Conservation (phyloP, 306 rosid species). For the Fragaria vesca region DNA sequence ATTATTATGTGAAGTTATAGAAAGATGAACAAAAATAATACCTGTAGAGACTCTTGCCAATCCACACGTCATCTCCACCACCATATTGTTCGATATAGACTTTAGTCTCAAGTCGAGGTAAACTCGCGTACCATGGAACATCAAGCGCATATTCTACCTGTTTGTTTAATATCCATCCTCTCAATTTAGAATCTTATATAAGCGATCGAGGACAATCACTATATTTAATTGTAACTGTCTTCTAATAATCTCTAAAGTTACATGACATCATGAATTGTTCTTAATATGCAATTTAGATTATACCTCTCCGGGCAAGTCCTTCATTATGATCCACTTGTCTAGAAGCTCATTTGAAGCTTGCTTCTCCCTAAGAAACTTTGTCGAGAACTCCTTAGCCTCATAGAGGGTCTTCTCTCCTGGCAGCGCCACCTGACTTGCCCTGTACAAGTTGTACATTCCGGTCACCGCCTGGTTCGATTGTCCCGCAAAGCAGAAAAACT, state of each 20-base stretch:
- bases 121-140: slow-evolving; percentile 81
- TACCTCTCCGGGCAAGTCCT: slow-evolving; percentile 82
- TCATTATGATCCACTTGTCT: slow-evolving; percentile 90
- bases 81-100: slow-evolving; percentile 82
- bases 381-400: slow-evolving; percentile 58
- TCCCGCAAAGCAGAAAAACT: slow-evolving; percentile 73
- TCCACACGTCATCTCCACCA: slow-evolving; percentile 77
- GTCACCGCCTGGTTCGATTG: slow-evolving; percentile 81
- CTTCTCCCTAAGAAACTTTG: slow-evolving; percentile 55
- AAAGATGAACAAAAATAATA: not conserved
- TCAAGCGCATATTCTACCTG: slow-evolving; percentile 79
- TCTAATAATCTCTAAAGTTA: not conserved
- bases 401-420: slow-evolving; percentile 73
- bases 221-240: too few relatives aligned
- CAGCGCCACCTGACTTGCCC: slow-evolving; percentile 63
- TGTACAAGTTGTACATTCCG: slow-evolving; percentile 69
- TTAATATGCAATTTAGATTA: not conserved
- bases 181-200: not conserved
- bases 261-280: not conserved
- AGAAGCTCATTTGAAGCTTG: slow-evolving; percentile 54
- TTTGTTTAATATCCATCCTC: not conserved
- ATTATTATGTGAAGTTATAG: not conserved
- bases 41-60: slow-evolving; percentile 98
- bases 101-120: slow-evolving; percentile 76
- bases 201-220: not conserved